Conservation (phyloP, 228 moss, liverwort and hornwort genomes). For the Sphagnum fallax region DNA sequence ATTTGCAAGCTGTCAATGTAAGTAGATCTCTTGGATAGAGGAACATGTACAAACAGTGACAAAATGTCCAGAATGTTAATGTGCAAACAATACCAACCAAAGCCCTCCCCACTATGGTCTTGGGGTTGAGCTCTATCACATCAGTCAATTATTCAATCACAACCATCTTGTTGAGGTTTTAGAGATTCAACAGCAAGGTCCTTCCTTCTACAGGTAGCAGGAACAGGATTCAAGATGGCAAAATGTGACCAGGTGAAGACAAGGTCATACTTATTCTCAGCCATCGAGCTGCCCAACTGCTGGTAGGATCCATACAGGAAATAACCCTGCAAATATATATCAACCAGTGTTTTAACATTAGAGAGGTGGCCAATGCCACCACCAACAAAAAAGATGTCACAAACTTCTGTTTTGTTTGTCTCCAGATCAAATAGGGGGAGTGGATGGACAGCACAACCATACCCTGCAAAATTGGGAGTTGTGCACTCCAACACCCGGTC, state of each 20-base stretch:
- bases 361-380: neutral
- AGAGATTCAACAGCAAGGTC: too few species aligned
- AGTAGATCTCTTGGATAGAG: neutral
- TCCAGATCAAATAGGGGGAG: too few species aligned
- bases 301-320: constrained; percentile 64
- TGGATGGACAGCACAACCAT: neutral
- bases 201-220: too few species aligned
- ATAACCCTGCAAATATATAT: constrained; percentile 41
- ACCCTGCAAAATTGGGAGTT: constrained; percentile 65
- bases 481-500: constrained; percentile 66
- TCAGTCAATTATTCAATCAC: too few species aligned
- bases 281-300: constrained; percentile 73
- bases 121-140: too few species aligned
- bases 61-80: too few species aligned
- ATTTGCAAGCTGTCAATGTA: neutral
- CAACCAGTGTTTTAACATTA: neutral
- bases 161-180: too few species aligned
- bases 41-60: neutral
- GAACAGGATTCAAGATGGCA: too few species aligned
- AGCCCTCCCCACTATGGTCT: too few species aligned
- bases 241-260: too few species aligned
- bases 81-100: too few species aligned
- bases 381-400: neutral
- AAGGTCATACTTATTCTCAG: constrained; percentile 46
- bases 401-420: neutral